Evolutionary conservation across 495 filamentous ascomycete species (phyloP).

Genomic region (Letharia columbiana): DNA sequence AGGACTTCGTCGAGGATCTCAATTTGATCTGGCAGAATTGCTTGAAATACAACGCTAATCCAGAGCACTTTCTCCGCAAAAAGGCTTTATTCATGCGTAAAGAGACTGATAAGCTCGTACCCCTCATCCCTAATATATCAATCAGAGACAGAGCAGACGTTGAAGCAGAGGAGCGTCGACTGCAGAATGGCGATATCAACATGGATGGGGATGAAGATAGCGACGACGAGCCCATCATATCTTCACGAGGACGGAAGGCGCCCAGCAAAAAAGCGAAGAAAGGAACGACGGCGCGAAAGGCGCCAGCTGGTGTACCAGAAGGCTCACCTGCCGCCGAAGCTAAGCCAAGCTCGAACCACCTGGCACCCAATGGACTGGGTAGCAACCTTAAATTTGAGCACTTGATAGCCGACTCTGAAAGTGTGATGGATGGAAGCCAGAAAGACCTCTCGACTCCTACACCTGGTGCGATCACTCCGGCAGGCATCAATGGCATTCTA

Average conservation of each 20-base stretch:
- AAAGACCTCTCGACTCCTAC: slow-evolving; percentile 60
- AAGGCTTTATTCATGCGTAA: slow-evolving; percentile 95
- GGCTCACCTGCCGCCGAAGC: slow-evolving; percentile 54
- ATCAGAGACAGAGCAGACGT: slow-evolving; percentile 88
- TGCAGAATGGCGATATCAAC: slow-evolving; percentile 58
- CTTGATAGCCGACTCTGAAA: slow-evolving; percentile 56
- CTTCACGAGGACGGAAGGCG: slow-evolving; percentile 84
- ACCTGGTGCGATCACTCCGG: slow-evolving; percentile 67
- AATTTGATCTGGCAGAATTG: slow-evolving; percentile 97
- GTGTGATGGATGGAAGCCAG: slow-evolving; percentile 56
- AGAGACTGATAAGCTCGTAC: slow-evolving; percentile 90
- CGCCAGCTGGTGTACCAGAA: slow-evolving; percentile 53
- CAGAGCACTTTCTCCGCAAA: slow-evolving; percentile 77
- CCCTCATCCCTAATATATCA: slow-evolving; percentile 85
- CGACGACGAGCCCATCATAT: slow-evolving; percentile 98
- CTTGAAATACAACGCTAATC: slow-evolving; percentile 86
- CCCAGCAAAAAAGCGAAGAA: slow-evolving; percentile 76
- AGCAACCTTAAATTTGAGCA: slow-evolving; percentile 38
- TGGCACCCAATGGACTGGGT: slow-evolving; percentile 42
- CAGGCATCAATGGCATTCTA: slow-evolving; percentile 58
- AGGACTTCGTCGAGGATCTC: slow-evolving; percentile 86
- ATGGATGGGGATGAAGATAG: slow-evolving; percentile 84
- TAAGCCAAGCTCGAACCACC: slow-evolving; percentile 33
- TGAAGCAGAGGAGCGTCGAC: slow-evolving; percentile 86
- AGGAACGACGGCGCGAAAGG: slow-evolving; percentile 63